Conservation (phyloP, 371 early-diverging fungal species). For the Mortierella sp. region DNA sequence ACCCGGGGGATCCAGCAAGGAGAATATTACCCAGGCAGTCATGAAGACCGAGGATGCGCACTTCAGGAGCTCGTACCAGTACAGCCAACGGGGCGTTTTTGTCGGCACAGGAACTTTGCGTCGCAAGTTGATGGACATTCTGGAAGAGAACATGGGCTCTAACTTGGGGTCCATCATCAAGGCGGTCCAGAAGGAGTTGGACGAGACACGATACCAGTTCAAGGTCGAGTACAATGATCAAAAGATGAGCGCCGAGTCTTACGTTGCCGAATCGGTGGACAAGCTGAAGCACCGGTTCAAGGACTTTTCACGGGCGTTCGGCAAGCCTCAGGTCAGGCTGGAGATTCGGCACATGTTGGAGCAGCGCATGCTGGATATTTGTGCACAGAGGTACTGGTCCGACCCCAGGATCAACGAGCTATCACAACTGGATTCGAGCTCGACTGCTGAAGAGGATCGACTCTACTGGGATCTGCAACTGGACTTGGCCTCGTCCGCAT, state of each 20-base stretch:
- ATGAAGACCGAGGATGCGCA: conserved; percentile 80
- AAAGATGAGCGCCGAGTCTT: conserved; percentile 93
- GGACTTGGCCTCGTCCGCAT: conserved; percentile 83
- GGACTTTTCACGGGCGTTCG: conserved; percentile 90
- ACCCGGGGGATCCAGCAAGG: conserved; percentile 59
- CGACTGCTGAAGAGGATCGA: conserved; percentile 59
- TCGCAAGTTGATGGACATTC: conserved; percentile 85
- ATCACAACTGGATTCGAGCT: conserved; percentile 67
- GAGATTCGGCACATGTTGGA: conserved; percentile 93
- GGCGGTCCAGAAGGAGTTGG: conserved; percentile 92
- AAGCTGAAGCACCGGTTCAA: conserved; percentile 93
- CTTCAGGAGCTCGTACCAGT: conserved; percentile 73
- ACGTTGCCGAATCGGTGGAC: conserved; percentile 95
- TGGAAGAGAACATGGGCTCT: conserved; percentile 94
- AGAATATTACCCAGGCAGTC: conserved; percentile 73
- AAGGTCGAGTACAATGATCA: conserved; percentile 98
- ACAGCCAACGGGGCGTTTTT: conserved; percentile 75
- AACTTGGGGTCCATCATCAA: conserved; percentile 86
- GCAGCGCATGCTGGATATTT: conserved; percentile 89
- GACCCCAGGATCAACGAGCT: conserved; percentile 81
- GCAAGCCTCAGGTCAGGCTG: conserved; percentile 90
- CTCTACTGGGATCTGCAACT: conserved; percentile 89
- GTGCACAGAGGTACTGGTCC: conserved; percentile 93
- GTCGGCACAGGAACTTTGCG: conserved; percentile 91
- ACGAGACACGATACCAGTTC: conserved; percentile 96